phyloP scores from a whole-genome alignment of 2,329 filamentous ascomycete species.

The Aureobasidium musti region DNA sequence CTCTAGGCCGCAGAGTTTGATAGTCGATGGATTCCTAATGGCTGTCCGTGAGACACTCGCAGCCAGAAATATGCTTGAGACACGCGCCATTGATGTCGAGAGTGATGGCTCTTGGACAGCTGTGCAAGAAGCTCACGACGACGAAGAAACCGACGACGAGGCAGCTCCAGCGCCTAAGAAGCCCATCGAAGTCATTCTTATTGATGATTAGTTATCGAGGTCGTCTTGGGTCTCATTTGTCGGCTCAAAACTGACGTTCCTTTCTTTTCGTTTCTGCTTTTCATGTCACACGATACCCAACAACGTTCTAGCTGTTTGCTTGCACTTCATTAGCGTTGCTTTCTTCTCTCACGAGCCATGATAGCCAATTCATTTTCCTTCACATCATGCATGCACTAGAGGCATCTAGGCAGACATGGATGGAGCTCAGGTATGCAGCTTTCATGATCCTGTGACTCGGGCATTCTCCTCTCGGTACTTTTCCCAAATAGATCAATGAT shows the following conservation, averaged over 20 bases:
- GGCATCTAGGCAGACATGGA: not conserved
- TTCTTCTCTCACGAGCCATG: not conserved
- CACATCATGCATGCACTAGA: not conserved
- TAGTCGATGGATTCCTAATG: slow-evolving; percentile 72
- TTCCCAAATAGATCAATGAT: not conserved
- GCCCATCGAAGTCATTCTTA: slow-evolving; percentile 1
- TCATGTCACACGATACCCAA: slow-evolving; percentile 11
- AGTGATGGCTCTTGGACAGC: slow-evolving; percentile 65
- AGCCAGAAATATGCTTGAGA: slow-evolving; percentile 50
- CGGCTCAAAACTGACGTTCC: not conserved
- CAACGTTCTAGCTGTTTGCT: not conserved
- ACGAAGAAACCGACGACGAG: slow-evolving; percentile 17
- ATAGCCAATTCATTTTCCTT: not conserved
- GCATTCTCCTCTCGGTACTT: not conserved
- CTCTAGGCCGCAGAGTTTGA: slow-evolving; percentile 69
- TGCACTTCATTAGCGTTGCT: slow-evolving; percentile 3
- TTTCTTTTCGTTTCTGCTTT: not conserved
- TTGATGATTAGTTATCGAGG: slow-evolving; percentile 14
- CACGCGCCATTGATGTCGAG: slow-evolving; percentile 64
- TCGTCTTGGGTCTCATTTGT: not conserved
- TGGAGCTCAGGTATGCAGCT: not conserved
- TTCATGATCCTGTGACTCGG: not conserved
- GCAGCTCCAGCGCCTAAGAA: slow-evolving; percentile 2
- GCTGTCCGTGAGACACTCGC: slow-evolving; percentile 60
- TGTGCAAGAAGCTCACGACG: not conserved